Percentiles rank a stretch among this genome's conserved stretches.
Conservation (phyloP, 1,284 basidiomycete genomes). For the Vanrija sp. region DNA sequence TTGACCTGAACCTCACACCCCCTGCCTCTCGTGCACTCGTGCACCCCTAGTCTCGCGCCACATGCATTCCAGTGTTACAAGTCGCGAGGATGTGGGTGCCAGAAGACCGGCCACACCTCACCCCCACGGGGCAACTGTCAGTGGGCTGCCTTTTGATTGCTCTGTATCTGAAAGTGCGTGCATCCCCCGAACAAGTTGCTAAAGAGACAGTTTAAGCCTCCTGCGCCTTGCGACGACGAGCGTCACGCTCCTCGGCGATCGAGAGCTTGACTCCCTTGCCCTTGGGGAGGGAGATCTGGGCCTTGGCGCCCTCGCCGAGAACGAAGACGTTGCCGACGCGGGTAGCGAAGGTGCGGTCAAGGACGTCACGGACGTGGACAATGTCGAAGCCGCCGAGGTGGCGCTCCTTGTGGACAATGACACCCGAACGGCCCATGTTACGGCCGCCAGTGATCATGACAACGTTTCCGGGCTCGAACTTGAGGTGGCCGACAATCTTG, state of each 20-base stretch:
- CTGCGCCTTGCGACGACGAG: no score
- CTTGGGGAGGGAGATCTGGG: constrained; percentile 95
- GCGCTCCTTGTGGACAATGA: constrained; percentile 93
- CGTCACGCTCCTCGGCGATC: constrained; percentile 48
- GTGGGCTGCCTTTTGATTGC: no score
- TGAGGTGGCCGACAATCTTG: constrained; percentile 91
- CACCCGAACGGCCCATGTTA: constrained; percentile 98
- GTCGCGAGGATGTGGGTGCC: no score
- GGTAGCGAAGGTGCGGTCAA: constrained; percentile 93
- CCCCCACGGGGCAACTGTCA: no score
- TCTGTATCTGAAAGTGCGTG: no score
- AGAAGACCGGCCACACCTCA: no score
- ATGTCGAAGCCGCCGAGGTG: constrained; percentile 98
- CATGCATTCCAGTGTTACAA: no score
- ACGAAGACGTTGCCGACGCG: constrained; percentile 97
- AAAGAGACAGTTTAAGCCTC: no score
- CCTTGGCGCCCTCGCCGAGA: constrained; percentile 90
- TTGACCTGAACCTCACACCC: no score
- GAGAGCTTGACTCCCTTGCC: constrained; percentile 89
- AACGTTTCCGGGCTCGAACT: constrained; percentile 96
- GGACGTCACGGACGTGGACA: constrained; percentile 91
- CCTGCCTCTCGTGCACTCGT: no score
- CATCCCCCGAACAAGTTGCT: no score
- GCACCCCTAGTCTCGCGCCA: no score
- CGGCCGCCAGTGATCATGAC: constrained; percentile 98